Evolutionary conservation across 2,329 filamentous ascomycete genomes (phyloP), one percentile per base, ranked within the genome.

Genomic region (Fusarium heterosporum): DNA sequence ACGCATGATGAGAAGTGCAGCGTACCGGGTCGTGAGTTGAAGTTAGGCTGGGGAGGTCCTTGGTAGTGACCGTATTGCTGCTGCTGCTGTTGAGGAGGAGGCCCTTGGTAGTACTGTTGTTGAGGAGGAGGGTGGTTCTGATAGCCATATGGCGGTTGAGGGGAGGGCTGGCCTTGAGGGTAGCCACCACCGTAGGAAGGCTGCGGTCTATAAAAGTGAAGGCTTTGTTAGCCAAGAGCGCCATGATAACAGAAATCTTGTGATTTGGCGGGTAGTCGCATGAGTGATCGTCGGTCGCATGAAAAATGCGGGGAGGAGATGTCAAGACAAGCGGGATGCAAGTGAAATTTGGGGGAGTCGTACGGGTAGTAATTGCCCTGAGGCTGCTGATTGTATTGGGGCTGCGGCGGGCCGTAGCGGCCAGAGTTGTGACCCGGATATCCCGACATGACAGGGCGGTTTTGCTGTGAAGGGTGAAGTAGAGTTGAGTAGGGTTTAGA

Each of bases 371-470:
- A 84, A 67, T 73, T 74, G 55, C 74, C 77, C 62, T 84, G 60
- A 41, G 60, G 60, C 40, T 57, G 60, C 32, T 63, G 60, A 45
- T 63, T 77, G 59, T 78, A 76, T 61, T 76, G 76, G 54, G 72
- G 76, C 55, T 73, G 74, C 50, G 74, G 76, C 32, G 68, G 73
- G 55, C 76, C 75, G 63, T 75, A 83, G 75, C 80, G 79, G 64
- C 83, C 83, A 75, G 80, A 80, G 59, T 82, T 79, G 73, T 89
- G 88, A 46, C 80, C 79, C 68, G 86, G 86, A 75, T 89, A 90
- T 73, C 86, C 87, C 69, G 88, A 89, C 88, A 90, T 90, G 61
- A 66, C 71, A 45, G 63, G 65, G 45, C 40, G 39, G 46, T 30
- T 38, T 43, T 32, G 41, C 36, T 48, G 34, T 29, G 41, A 29